Percentiles rank a stretch among this genome's conserved stretches.
Evolutionary conservation across 352 stramenopile genomes (phyloP).

Genomic region (Pelagophyceae sp.): DNA sequence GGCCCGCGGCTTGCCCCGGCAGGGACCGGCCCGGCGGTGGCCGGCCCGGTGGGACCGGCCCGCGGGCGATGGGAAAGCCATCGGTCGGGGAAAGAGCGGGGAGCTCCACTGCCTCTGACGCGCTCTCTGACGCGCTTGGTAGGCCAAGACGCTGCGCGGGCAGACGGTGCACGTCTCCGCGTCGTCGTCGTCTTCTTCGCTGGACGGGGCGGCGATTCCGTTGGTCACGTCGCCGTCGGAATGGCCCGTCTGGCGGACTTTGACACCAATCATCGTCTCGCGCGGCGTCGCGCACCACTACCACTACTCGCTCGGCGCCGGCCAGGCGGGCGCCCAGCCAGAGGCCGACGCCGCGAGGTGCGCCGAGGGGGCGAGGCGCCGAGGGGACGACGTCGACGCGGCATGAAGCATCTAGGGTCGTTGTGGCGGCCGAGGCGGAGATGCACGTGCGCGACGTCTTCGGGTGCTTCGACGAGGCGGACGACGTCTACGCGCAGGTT

Average conservation of each 20-base stretch:
- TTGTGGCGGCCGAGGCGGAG: slow-evolving; percentile 63
- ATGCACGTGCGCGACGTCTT: slow-evolving; percentile 57
- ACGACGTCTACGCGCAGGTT: too few species aligned
- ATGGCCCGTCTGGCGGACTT: slow-evolving; percentile 75
- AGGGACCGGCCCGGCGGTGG: too few species aligned
- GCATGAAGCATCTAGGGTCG: slow-evolving; percentile 26
- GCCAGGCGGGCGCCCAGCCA: slow-evolving; percentile 64
- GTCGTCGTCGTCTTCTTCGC: neutral
- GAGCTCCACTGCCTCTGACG: too few species aligned
- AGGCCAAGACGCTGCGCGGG: slow-evolving; percentile 17
- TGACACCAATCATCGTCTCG: slow-evolving; percentile 73
- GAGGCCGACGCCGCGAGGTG: slow-evolving; percentile 64
- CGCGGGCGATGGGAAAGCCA: too few species aligned
- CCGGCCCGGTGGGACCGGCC: too few species aligned
- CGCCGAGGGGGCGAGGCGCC: slow-evolving; percentile 50
- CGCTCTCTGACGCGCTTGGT: too few species aligned
- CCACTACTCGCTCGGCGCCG: slow-evolving; percentile 73
- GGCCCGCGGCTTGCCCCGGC: too few species aligned
- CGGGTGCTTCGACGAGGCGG: slow-evolving; percentile 11
- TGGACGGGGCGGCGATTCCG: slow-evolving; percentile 38
- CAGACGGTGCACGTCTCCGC: slow-evolving; percentile 14
- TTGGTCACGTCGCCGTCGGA: slow-evolving; percentile 73
- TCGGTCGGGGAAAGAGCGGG: too few species aligned
- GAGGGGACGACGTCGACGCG: neutral
- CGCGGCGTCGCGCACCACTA: slow-evolving; percentile 68